Evolutionary conservation across 352 stramenopile species (phyloP).

Genomic region (Globisporangium splendens): DNA sequence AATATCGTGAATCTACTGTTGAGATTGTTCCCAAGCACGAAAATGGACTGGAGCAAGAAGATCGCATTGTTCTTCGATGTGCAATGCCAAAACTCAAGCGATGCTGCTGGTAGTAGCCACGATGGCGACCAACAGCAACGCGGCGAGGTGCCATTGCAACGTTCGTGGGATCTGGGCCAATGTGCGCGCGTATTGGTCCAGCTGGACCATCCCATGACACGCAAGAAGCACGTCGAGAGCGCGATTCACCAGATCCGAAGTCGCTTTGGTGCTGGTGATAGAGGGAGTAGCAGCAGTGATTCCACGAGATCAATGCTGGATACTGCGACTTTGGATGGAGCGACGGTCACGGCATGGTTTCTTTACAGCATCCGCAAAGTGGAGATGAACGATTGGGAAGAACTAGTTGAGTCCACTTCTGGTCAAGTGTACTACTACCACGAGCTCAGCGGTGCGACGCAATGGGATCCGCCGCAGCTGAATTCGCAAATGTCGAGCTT

Average conservation of each 20-base stretch:
- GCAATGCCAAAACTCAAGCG: constrained; percentile 19
- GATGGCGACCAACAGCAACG: background rate
- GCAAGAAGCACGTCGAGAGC: constrained; percentile 26
- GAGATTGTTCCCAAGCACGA: constrained; percentile 49
- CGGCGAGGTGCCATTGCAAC: background rate
- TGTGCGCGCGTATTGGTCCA: constrained; percentile 30
- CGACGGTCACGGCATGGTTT: constrained; percentile 33
- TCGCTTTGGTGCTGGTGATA: constrained; percentile 16
- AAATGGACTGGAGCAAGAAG: constrained; percentile 49
- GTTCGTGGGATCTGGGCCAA: constrained; percentile 17
- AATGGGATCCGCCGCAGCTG: constrained; percentile 67
- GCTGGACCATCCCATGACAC: constrained; percentile 31
- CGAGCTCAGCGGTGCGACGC: constrained; percentile 42
- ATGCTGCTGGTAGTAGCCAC: background rate
- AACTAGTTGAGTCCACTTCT: constrained; percentile 29
- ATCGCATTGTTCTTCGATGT: constrained; percentile 55
- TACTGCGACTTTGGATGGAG: constrained; percentile 16
- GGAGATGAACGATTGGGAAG: constrained; percentile 53
- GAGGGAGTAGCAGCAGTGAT: background rate
- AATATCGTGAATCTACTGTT: constrained; percentile 31
- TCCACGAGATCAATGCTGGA: background rate
- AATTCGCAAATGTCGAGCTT: constrained; percentile 46
- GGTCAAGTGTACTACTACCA: constrained; percentile 67
- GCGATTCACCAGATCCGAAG: constrained; percentile 22
- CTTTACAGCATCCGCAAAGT: constrained; percentile 38